Conservation (phyloP, 2,329 filamentous ascomycete genomes). For the Metarhizium guizhouense region DNA sequence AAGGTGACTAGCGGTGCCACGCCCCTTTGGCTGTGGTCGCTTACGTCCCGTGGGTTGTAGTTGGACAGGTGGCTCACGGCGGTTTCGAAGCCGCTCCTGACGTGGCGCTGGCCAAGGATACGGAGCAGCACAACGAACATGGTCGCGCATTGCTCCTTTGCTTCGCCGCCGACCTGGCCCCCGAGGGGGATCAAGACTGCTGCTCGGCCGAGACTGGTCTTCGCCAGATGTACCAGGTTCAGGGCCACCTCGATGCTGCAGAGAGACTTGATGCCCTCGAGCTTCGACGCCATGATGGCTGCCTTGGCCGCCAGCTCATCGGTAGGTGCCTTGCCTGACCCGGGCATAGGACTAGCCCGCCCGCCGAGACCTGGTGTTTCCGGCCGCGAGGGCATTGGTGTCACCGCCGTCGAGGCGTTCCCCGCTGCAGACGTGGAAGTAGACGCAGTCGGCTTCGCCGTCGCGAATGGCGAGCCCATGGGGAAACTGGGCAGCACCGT, state of each 20-base stretch:
- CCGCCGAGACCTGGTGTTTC: slow-evolving; percentile 37
- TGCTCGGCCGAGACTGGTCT: slow-evolving; percentile 76
- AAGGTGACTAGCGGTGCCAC: slow-evolving; percentile 93
- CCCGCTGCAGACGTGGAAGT: slow-evolving; percentile 11
- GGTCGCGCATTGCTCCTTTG: slow-evolving; percentile 76
- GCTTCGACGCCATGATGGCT: slow-evolving; percentile 89
- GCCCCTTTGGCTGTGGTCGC: slow-evolving; percentile 58
- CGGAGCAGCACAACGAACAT: slow-evolving; percentile 83
- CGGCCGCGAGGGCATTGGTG: slow-evolving; percentile 36
- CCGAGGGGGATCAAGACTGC: slow-evolving; percentile 74
- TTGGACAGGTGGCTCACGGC: slow-evolving; percentile 83
- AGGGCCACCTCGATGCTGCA: slow-evolving; percentile 96
- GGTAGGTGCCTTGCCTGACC: slow-evolving; percentile 59
- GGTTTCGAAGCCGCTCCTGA: slow-evolving; percentile 88
- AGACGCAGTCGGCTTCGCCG: slow-evolving; percentile 23
- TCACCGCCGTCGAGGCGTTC: slow-evolving; percentile 16
- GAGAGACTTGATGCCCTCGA: slow-evolving; percentile 89
- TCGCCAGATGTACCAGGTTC: slow-evolving; percentile 79
- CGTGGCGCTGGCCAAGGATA: slow-evolving; percentile 76
- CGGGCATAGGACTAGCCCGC: slow-evolving; percentile 31
- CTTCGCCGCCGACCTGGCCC: slow-evolving; percentile 71
- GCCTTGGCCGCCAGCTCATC: slow-evolving; percentile 93
- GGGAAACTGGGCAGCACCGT: slow-evolving; percentile 71
- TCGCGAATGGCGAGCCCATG: slow-evolving; percentile 48
- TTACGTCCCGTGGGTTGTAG: slow-evolving; percentile 83